Base-by-base conservation (phyloP, 129 eudicot species). In the Smallanthus sonchifolius region DNA sequence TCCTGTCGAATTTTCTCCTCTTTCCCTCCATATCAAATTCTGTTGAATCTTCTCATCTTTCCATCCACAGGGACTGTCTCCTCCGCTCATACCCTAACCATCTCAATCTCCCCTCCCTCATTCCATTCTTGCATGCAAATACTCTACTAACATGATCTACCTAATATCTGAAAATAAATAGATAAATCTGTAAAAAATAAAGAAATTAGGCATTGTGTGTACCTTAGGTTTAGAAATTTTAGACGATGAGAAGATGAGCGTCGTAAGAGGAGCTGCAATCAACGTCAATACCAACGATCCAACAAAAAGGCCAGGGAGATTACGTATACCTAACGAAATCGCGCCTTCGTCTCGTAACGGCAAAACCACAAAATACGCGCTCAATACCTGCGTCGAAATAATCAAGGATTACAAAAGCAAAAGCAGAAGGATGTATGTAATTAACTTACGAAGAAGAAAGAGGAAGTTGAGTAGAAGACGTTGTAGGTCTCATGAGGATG, bases 271-370 rank as follows among this genome's bases (percentile, higher is more conserved):
- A 4, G 95, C 95, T 30, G 96, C 98, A 70, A 90, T 74, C 75
- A 92, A 79, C 2, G 98, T 92, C 72, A 92, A 90, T 11, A 89
- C 30, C 86, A 92, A 84, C 1, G 98, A 92, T 20, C 90, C 98
- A 6, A 86, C 81, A 74, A 92, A 92, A 37, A 92, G 86, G 7
- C 87, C 84, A 43, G 98, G 98, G 34, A 92, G 89, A 59, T 84
- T 86, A 24, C 70, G 79, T 61, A 92, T 71, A 37, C 98, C 98
- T 69, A 92, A 73, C 1, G 98, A 92, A 13, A 92, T 84, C 3
- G 95, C 98, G 10, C 96, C 98, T 89, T 92, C 98, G 80, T 92
- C 98, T 11, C 98, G 90, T 73, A 92, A 86, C 6, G 98, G 98
- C 56, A 92, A 85, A 6, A 92, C 86, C 67, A 89, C 96, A 67